Base-by-base conservation (phyloP, 1,139 yeast genomes). In the Debaryomycetaceae sp. region DNA sequence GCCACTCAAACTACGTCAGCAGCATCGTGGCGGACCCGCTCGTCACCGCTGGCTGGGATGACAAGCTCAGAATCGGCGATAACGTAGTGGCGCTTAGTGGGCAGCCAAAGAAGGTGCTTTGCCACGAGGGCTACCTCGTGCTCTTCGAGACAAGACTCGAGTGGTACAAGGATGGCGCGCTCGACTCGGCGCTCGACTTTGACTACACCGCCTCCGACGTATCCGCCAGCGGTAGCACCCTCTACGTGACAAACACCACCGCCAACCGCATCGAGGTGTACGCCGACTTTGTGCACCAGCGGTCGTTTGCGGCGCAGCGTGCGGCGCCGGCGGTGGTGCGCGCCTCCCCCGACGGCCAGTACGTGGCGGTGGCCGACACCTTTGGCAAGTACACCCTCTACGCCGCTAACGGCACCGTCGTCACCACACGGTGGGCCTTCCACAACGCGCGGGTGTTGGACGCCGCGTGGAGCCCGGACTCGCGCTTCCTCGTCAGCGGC, bases 361-460 rank as follows among this genome's bases (percentile, higher is more conserved):
- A 64, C 39, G 65, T 82, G 16, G 97, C 97, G 0, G 85, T 82
- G 16, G 96, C 96, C 30, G 97, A 89, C 49, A 66, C 73, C 3
- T 65, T 83, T 28, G 98, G 98, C 23, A 91, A 91, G 53, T 84
- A 86, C 43, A 61, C 80, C 10, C 65, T 86, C 18, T 86, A 78
- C 56, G 71, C 77, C 38, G 55, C 58, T 1, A 78, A 77, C 29
- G 74, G 68, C 25, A 48, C 71, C 5, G 65, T 84, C 5, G 75
- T 83, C 28, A 88, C 97, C 2, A 77, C 93, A 1, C 75, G 97
- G 51, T 91, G 99, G 99, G 82, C 95, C 0, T 89, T 84, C 77
- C 96, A 93, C 53, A 83, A 89, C 3, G 80, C 95, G 35, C 78
- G 74, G 36, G 82, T 91, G 37, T 78, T 75, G 34, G 75, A 81